These are phyloP conservation scores for Gelatoporia subvermispora DNA, from an alignment of 768 basidiomycete genomes.

Conservation along the genomic window DNA sequence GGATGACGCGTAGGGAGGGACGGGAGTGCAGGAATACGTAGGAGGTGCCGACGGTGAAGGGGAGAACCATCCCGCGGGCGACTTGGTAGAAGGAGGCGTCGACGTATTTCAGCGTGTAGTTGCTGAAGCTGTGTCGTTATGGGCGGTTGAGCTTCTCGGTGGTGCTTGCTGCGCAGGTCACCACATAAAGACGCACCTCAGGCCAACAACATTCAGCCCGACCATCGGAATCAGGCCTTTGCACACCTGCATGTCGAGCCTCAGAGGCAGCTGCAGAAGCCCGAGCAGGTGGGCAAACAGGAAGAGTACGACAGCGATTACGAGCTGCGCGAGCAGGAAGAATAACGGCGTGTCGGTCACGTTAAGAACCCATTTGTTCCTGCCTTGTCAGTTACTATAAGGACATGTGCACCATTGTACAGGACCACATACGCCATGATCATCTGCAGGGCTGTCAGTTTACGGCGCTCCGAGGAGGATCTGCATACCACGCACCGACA, in stretches of 20 bases:
- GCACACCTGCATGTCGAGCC: constrained; percentile 57
- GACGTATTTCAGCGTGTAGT: constrained; percentile 89
- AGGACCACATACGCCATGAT: constrained; percentile 69
- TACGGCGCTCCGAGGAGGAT: background rate
- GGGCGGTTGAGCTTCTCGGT: background rate
- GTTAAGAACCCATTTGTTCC: constrained; percentile 91
- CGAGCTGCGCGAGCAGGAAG: constrained; percentile 77
- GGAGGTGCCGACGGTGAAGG: constrained; percentile 89
- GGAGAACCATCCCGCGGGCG: constrained; percentile 88
- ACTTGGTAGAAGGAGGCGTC: constrained; percentile 96
- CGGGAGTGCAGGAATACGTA: constrained; percentile 69
- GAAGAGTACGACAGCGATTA: constrained; percentile 77
- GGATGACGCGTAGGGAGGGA: constrained; percentile 70
- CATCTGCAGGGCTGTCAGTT: constrained; percentile 49
- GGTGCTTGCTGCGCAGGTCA: background rate
- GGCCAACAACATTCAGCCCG: constrained; percentile 70
- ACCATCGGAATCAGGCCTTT: constrained; percentile 77
- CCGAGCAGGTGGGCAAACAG: constrained; percentile 55
- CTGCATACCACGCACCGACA: constrained; percentile 57
- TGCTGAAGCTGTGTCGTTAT: constrained; percentile 59
- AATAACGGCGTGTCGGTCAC: constrained; percentile 72
- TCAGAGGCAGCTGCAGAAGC: constrained; percentile 61
- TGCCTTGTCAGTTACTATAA: constrained; percentile 25
- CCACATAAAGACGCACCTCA: constrained; percentile 52
- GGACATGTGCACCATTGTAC: background rate